Evolutionary conservation across 805 yeast genomes (phyloP).

Genomic region (Sugiyamaella valdiviana): DNA sequence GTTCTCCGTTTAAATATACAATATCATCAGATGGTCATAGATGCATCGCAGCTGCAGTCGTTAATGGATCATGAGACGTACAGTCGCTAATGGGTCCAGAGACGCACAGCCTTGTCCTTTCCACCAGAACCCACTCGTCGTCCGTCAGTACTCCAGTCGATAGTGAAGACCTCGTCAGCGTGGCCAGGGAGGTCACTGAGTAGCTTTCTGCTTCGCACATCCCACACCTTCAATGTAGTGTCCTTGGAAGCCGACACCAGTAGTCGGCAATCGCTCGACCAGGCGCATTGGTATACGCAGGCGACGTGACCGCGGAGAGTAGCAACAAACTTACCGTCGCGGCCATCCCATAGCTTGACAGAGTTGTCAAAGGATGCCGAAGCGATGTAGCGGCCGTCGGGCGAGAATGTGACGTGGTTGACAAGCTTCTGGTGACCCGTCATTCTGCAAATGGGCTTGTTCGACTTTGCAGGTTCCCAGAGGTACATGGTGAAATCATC

Average conservation of each 20-base stretch:
- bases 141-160: constrained; percentile 98
- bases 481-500: constrained; percentile 97
- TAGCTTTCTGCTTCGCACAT: constrained; percentile 75
- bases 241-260: constrained; percentile 93
- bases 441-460: constrained; percentile 86
- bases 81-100: constrained; percentile 63
- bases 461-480: constrained; percentile 82
- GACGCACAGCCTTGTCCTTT: constrained; percentile 85
- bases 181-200: constrained; percentile 93
- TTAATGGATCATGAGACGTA: not conserved
- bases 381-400: constrained; percentile 86
- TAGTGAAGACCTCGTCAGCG: constrained; percentile 90
- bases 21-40: not conserved
- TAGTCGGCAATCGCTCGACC: constrained; percentile 92
- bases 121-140: constrained; percentile 95
- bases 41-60: not conserved
- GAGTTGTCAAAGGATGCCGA: constrained; percentile 95
- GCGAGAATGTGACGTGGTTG: constrained; percentile 91
- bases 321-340: constrained; percentile 80
- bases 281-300: constrained; percentile 93
- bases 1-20: too few species aligned
- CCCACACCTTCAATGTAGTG: constrained; percentile 96
- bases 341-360: constrained; percentile 92
- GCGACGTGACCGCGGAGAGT: constrained; percentile 97
- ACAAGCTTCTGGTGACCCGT: constrained; percentile 97